These are phyloP conservation scores for Delitschia confertaspora DNA, from an alignment of 495 filamentous ascomycete genomes.

Conservation along the genomic window DNA sequence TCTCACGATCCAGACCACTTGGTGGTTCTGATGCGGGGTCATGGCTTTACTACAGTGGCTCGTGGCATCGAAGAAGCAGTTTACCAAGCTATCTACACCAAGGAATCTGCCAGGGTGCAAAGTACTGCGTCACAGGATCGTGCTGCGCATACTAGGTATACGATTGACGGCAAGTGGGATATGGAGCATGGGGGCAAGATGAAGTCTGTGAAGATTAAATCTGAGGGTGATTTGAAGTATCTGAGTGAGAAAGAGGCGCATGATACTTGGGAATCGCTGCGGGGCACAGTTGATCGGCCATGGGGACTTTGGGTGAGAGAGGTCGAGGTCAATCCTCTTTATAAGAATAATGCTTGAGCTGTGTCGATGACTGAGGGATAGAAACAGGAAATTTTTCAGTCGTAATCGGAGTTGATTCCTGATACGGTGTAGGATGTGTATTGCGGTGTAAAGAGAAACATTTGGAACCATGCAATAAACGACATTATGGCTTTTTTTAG, in stretches of 20 bases:
- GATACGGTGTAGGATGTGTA: too few relatives aligned
- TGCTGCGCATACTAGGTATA: slow-evolving; percentile 28
- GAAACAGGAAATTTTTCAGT: too few relatives aligned
- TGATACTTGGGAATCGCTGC: slow-evolving; percentile 29
- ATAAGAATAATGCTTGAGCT: slow-evolving; percentile 35
- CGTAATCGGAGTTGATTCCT: too few relatives aligned
- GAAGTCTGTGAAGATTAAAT: slow-evolving; percentile 33
- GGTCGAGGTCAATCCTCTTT: slow-evolving; percentile 30
- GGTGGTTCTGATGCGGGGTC: slow-evolving; percentile 34
- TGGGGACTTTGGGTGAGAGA: slow-evolving; percentile 36
- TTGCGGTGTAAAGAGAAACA: too few relatives aligned
- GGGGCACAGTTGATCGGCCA: slow-evolving; percentile 19
- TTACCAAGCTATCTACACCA: slow-evolving; percentile 33
- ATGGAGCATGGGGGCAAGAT: slow-evolving; percentile 31
- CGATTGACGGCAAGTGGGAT: slow-evolving; percentile 22
- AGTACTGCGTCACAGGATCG: slow-evolving; percentile 30
- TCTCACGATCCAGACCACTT: slow-evolving; percentile 22
- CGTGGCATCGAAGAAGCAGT: slow-evolving; percentile 32
- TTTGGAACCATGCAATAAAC: too few relatives aligned
- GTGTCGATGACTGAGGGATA: too few relatives aligned
- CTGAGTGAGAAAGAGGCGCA: slow-evolving; percentile 32
- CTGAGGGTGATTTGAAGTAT: slow-evolving; percentile 31
- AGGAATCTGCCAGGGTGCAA: slow-evolving; percentile 31
- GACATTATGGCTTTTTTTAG: too few relatives aligned
- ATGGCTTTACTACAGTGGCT: slow-evolving; percentile 33